These are phyloP conservation scores for Saturnispora diversa DNA, from an alignment of 805 yeast genomes.

Conservation along the genomic window DNA sequence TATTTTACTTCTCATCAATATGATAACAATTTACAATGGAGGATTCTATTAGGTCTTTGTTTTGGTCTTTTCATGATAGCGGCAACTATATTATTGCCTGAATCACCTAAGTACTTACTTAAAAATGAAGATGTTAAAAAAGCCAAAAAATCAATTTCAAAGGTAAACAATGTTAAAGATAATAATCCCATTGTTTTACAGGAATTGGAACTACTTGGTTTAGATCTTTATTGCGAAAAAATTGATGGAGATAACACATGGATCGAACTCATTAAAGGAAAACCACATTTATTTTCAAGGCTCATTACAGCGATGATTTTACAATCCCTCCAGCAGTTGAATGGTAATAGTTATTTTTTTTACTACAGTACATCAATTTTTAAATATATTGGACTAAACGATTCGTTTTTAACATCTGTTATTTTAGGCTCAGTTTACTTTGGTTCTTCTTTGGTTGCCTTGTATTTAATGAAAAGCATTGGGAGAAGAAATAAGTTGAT, in stretches of 20 bases:
- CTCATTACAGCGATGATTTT: conserved; percentile 76
- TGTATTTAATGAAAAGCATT: conserved; percentile 74
- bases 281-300: conserved; percentile 74
- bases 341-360: conserved; percentile 95
- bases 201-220: conserved; percentile 34
- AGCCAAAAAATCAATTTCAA: conserved; percentile 55
- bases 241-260: conserved; percentile 58
- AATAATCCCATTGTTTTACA: conserved; percentile 53
- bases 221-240: conserved; percentile 38
- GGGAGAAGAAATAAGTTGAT: conserved; percentile 71
- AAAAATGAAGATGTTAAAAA: conserved; percentile 54
- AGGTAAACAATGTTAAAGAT: conserved; percentile 52
- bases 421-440: conserved; percentile 93
- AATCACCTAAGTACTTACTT: conserved; percentile 85
- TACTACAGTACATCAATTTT: conserved; percentile 91
- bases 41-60: conserved; percentile 83
- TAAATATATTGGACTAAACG: conserved; percentile 77
- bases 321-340: conserved; percentile 94
- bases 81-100: conserved; percentile 81
- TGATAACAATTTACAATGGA: conserved; percentile 60
- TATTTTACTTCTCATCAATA: conserved; percentile 65
- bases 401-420: conserved; percentile 88
- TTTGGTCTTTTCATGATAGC: conserved; percentile 67
- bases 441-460: conserved; percentile 76
- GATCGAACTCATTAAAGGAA: conserved; percentile 53